A percentile compares a stretch with the other conserved stretches of the same genome.
Evolutionary conservation across 768 basidiomycete genomes (phyloP).

Genomic region (Suillus clintonianus): DNA sequence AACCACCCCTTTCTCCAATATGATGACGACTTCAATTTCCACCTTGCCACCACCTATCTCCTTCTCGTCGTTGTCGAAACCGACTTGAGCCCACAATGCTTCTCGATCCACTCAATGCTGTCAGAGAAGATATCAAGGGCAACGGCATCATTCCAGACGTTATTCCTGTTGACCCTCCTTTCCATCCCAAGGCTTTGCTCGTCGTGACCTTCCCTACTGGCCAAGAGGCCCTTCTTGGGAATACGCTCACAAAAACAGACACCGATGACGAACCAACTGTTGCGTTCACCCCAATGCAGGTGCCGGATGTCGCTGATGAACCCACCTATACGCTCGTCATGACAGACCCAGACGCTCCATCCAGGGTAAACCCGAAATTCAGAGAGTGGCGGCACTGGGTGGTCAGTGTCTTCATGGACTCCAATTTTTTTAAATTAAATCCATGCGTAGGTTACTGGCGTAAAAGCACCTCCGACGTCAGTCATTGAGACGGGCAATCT

Average conservation of each 20-base stretch:
- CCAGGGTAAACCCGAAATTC: constrained; percentile 47
- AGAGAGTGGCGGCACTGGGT: constrained; percentile 61
- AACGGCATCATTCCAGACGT: constrained; percentile 33
- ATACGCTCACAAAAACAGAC: constrained; percentile 35
- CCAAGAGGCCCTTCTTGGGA: constrained; percentile 38
- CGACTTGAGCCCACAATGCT: not conserved
- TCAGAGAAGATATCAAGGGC: constrained; percentile 14
- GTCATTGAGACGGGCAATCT: constrained; percentile 34
- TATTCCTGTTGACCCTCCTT: constrained; percentile 21
- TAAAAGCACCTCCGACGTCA: constrained; percentile 35
- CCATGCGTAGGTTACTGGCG: constrained; percentile 35
- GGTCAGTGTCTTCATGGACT: constrained; percentile 29
- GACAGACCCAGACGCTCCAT: constrained; percentile 63
- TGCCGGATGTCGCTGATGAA: constrained; percentile 31
- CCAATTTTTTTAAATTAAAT: not conserved
- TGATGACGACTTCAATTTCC: not conserved
- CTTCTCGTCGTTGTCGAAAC: not conserved
- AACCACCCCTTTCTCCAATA: not conserved
- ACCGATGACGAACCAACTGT: constrained; percentile 55
- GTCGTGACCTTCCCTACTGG: constrained; percentile 29
- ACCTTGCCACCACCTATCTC: not conserved
- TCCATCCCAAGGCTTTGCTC: constrained; percentile 30
- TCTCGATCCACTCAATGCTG: constrained; percentile 26
- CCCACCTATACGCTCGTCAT: constrained; percentile 54
- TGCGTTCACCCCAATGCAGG: constrained; percentile 44